Evolutionary conservation across 768 basidiomycete genomes (phyloP), one percentile per base, ranked within the genome.

Genomic region (Austroboletus eburneus): DNA sequence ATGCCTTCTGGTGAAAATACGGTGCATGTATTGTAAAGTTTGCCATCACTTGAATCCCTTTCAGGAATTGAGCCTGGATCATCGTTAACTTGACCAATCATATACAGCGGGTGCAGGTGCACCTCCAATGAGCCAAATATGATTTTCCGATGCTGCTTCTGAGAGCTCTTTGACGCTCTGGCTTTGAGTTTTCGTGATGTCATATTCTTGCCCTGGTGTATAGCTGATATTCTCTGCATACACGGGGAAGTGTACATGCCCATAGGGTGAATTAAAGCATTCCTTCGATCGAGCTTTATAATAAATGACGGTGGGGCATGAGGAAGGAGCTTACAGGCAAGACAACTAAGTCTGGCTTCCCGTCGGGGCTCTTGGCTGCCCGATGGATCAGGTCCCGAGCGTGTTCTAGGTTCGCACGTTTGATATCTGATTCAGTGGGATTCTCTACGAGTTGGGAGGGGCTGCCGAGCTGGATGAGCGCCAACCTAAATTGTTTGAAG

Each of bases 101-200:
- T 20, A 35, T 24, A 5, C 14, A 7, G 3, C 21, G 37, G 14
- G 27, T 34, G 23, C 29, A n/a, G 39, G 21, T 57, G 46, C 57
- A 85, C 95, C 96, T 67, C 94, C 96, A 56, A 99, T 79, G n/a
- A 99, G 70, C 94, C 94, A 98, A 12, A 84, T 73, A 6, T 74
- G 78, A 24, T 79, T 72, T 61, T 89, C 79, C 63, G 82, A 90
- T 0, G 96, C 96, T 41, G 77, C 81, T 24, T 74, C 70, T 29
- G 91, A 89, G 41, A 99, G 76, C 78, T 87, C 83, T 64, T 74
- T 81, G 44, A 97, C 79, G 42, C 83, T 89, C 60, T 87, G 85
- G 52, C 91, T 91, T 55, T 70, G 58, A 27, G 79, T 78, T 39
- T 69, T 67, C 0, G 65, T 61, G 5, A 76, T 57, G 49, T 88